Percentiles rank a stretch among this genome's conserved stretches.
These are phyloP conservation scores for Raffaelea ambrosiae DNA, from an alignment of 2,329 filamentous ascomycete species.

Conservation along the genomic window DNA sequence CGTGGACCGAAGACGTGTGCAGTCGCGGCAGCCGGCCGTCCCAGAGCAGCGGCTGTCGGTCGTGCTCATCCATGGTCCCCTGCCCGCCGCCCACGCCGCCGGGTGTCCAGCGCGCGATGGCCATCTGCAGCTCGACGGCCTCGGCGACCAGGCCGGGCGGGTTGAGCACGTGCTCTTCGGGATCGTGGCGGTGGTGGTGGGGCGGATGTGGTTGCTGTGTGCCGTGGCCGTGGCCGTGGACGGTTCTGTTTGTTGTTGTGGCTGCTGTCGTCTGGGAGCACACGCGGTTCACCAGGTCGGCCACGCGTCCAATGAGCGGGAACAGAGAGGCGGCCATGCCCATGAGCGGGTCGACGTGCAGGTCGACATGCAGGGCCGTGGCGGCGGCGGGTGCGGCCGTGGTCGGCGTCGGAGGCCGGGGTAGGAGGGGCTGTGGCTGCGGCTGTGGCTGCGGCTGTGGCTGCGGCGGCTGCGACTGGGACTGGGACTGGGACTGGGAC, in stretches of 20 bases:
- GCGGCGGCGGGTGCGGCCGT: background rate
- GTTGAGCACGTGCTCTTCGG: background rate
- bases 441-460: too few relatives aligned
- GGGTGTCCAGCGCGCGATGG: constrained; percentile 1
- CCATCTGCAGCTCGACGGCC: constrained; percentile 1
- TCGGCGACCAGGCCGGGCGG: constrained; percentile 3
- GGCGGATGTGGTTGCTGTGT: background rate
- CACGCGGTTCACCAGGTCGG: constrained; percentile 3
- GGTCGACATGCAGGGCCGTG: background rate
- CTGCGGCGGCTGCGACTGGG: background rate
- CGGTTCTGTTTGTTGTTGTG: background rate
- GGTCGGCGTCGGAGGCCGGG: background rate
- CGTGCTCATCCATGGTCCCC: too few relatives aligned
- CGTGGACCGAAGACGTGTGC: too few relatives aligned
- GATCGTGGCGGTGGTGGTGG: too few relatives aligned
- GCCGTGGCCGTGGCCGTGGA: background rate
- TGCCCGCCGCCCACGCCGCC: background rate
- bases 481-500: background rate
- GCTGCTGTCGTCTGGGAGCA: too few relatives aligned
- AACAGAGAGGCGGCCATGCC: constrained; percentile 1
- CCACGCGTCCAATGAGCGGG: constrained; percentile 4
- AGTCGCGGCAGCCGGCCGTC: too few relatives aligned
- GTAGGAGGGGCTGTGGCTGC: too few relatives aligned
- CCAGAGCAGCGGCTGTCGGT: too few relatives aligned
- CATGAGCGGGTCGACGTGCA: constrained; percentile 3